phyloP scores from a whole-genome alignment of 2,329 filamentous ascomycete species.

The Fusarium paranaense region DNA sequence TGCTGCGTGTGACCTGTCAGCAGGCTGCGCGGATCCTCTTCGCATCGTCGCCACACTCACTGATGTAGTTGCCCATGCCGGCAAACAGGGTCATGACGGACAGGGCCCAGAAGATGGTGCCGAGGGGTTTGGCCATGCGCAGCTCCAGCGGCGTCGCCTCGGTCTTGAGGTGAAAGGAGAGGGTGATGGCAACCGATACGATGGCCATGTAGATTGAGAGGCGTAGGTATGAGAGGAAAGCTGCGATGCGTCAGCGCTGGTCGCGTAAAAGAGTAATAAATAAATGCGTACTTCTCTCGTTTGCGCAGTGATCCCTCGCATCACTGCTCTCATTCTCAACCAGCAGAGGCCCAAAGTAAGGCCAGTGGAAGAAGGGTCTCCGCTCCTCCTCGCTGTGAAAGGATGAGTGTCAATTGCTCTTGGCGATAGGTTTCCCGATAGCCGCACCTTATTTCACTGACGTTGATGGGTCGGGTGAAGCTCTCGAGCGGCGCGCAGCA shows the following conservation, averaged over 20 bases:
- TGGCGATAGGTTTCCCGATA: not conserved
- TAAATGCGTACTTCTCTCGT: slow-evolving; percentile 72
- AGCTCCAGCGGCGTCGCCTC: slow-evolving; percentile 78
- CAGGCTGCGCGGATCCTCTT: not conserved
- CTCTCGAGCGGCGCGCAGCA: slow-evolving; percentile 56
- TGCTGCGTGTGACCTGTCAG: slow-evolving; percentile 52
- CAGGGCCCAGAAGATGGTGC: slow-evolving; percentile 88
- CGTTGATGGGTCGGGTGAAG: slow-evolving; percentile 57
- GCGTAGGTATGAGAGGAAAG: slow-evolving; percentile 91
- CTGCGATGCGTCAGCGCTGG: slow-evolving; percentile 46
- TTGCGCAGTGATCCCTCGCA: slow-evolving; percentile 82
- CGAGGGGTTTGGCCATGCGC: slow-evolving; percentile 84
- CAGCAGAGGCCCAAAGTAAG: slow-evolving; percentile 74
- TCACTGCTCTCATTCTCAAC: slow-evolving; percentile 82
- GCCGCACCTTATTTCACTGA: slow-evolving; percentile 55
- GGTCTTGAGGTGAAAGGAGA: slow-evolving; percentile 90
- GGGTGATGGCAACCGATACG: slow-evolving; percentile 87
- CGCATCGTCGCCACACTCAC: slow-evolving; percentile 54
- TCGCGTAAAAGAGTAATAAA: not conserved
- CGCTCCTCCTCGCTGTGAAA: slow-evolving; percentile 2
- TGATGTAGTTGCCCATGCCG: slow-evolving; percentile 89
- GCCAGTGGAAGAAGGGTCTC: slow-evolving; percentile 51
- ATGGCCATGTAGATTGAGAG: slow-evolving; percentile 92
- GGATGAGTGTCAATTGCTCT: not conserved
- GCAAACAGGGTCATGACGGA: slow-evolving; percentile 80